Base-by-base conservation (phyloP, 1,139 yeast species). In the Wickerhamiella infanticola region DNA sequence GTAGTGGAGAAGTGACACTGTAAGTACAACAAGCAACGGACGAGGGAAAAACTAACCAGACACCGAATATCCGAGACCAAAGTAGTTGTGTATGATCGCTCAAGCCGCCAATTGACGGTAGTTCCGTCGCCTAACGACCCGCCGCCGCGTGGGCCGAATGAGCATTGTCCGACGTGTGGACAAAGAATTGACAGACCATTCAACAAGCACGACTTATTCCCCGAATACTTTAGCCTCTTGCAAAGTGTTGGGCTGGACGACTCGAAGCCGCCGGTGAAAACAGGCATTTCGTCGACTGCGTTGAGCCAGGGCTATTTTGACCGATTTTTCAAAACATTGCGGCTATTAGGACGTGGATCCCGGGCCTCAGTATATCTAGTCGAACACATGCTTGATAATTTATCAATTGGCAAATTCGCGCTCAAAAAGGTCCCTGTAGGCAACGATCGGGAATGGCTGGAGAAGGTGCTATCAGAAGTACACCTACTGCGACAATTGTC, bases 361-460 rank as follows among this genome's bases (percentile, higher is more conserved):
- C 75, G 84, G 51, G 94, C 94, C 0, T 76, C 81, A 31, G 95
- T 86, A 3, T 81, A 74, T 57, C 75, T 84, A 56, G 96, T 86
- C 6, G 82, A 78, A 48, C 96, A 86, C 59, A 72, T 74, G 24
- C 69, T 86, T 33, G 80, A 82, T 52, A 79, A 79, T 6, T 72
- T 79, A 26, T 72, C 79, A 23, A 60, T 86, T 37, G 96, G 96
- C 0, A 67, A 75, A 0, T 86, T 81, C 67, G 95, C 95, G 0
- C 67, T 85, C 44, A 86, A 86, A 55, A 76, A 86, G 53, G 83
- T 86, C 5, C 79, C 90, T 5, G 81, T 86, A 41, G 95, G 95
- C 0, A 76, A 81, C 55, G 79, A 81, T 55, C 70, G 77, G 47
- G 69, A 68, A 27, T 77, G 82, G 69, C 69, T 85, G 42, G 74